A percentile compares a stretch with the other conserved stretches of the same genome.
Evolutionary conservation across 495 filamentous ascomycete genomes (phyloP).

Genomic region (Zalerion maritima): DNA sequence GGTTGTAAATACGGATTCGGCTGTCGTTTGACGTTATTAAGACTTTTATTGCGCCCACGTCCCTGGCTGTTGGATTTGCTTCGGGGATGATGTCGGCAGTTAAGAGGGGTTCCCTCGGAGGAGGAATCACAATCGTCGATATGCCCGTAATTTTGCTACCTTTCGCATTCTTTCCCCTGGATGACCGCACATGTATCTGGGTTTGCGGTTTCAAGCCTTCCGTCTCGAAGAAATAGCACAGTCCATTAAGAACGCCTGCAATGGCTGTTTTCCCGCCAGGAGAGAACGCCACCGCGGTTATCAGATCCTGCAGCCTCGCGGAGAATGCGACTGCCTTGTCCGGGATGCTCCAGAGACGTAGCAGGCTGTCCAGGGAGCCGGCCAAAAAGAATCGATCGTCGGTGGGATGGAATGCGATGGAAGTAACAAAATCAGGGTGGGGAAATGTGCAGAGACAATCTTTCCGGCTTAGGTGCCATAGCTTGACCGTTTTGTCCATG

Average conservation of each 20-base stretch:
- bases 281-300: conserved; percentile 86
- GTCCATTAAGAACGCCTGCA: conserved; percentile 71
- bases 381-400: conserved; percentile 97
- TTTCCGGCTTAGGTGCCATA: conserved; percentile 78
- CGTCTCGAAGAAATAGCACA: conserved; percentile 89
- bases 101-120: conserved; percentile 35
- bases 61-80: no score
- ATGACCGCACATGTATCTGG: conserved; percentile 80
- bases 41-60: conserved; percentile 61
- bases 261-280: conserved; percentile 86
- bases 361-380: conserved; percentile 80
- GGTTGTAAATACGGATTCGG: conserved; percentile 78
- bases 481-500: conserved; percentile 93
- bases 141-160: conserved; percentile 97
- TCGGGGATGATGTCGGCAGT: no score
- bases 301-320: conserved; percentile 68
- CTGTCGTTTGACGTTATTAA: conserved; percentile 94
- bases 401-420: conserved; percentile 83
- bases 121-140: conserved; percentile 52
- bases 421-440: conserved; percentile 91
- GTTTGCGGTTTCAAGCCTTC: conserved; percentile 73
- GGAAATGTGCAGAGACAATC: conserved; percentile 94
- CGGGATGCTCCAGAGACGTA: conserved; percentile 93
- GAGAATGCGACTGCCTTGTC: conserved; percentile 89
- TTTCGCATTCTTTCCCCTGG: conserved; percentile 83